Evolutionary conservation across 2,329 filamentous ascomycete species (phyloP).

Genomic region (Rhynchosporium secalis): DNA sequence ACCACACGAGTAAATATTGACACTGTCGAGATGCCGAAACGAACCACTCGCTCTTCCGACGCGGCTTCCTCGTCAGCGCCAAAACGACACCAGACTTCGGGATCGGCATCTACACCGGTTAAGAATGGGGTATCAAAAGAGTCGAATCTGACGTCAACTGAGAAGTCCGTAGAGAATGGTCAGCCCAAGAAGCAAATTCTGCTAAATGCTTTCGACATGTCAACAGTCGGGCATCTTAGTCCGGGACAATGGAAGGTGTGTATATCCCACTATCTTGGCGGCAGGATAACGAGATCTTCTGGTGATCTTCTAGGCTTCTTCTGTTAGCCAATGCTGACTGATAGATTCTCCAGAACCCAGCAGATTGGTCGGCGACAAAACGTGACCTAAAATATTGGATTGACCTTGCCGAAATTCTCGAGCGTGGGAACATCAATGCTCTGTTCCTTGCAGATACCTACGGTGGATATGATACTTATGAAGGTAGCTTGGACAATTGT

Average conservation of each 20-base stretch:
- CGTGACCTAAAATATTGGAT: conserved; percentile 63
- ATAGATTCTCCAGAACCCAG: conserved; percentile 50
- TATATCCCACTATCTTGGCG: neutral
- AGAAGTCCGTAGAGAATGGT: conserved; percentile 10
- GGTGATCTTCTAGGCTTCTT: neutral
- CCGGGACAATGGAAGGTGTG: conserved; percentile 66
- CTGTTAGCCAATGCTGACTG: neutral
- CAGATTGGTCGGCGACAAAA: conserved; percentile 61
- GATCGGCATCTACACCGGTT: neutral
- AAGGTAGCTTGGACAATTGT: conserved; percentile 56
- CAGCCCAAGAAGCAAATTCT: conserved; percentile 50
- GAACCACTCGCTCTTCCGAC: conserved; percentile 8
- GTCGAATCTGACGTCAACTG: neutral
- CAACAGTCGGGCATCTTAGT: conserved; percentile 62
- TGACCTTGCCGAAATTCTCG: conserved; percentile 61
- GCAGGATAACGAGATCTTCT: neutral
- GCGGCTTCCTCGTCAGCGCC: neutral
- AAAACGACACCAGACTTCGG: conserved; percentile 4
- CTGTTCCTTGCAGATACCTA: conserved; percentile 60
- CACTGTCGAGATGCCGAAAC: conserved; percentile 7
- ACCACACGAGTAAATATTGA: too few relatives aligned
- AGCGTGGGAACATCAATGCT: conserved; percentile 62
- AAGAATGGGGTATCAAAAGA: neutral
- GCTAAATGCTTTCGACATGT: conserved; percentile 67
- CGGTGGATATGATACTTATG: conserved; percentile 68